phyloP scores from a whole-genome alignment of 495 filamentous ascomycete genomes.

The Hypoxylon trugodes region DNA sequence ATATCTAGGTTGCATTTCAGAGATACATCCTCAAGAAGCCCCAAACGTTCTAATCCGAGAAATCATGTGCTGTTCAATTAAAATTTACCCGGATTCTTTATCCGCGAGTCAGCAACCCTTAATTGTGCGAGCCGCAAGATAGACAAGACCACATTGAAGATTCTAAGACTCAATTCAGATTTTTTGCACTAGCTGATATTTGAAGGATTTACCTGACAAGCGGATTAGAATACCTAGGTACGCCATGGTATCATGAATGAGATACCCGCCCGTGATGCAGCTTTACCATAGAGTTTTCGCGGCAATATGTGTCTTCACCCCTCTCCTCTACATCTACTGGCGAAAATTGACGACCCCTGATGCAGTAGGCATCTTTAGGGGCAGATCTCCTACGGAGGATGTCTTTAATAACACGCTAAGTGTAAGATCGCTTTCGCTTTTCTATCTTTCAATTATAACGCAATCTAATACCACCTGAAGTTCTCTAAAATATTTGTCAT shows the following conservation, averaged over 20 bases:
- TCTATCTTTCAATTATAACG: background rate
- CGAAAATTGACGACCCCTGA: background rate
- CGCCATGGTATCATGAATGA: background rate
- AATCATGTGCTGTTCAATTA: too few relatives aligned
- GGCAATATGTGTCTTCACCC: conserved; percentile 17
- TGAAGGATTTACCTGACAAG: background rate
- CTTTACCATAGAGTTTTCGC: conserved; percentile 20
- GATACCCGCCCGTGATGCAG: conserved; percentile 10
- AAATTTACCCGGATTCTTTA: conserved; percentile 30
- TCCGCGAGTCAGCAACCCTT: background rate
- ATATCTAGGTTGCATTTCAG: too few relatives aligned
- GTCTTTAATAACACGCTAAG: conserved; percentile 29
- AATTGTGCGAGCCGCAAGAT: conserved; percentile 1
- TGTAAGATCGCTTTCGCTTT: conserved; percentile 7
- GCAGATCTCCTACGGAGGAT: background rate
- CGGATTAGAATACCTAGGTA: background rate
- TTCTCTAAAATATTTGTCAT: conserved; percentile 70
- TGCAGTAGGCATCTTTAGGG: background rate
- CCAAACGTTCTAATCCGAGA: too few relatives aligned
- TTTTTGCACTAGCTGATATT: background rate
- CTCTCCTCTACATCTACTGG: conserved; percentile 35
- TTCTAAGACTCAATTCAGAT: background rate
- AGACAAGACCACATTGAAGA: conserved; percentile 7
- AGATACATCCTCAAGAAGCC: too few relatives aligned
- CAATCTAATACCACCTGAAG: conserved; percentile 42